A percentile compares a stretch with the other conserved stretches of the same genome.
These are phyloP conservation scores for Pichia sorboxylosa DNA, from an alignment of 1,139 yeast species.

Conservation along the genomic window DNA sequence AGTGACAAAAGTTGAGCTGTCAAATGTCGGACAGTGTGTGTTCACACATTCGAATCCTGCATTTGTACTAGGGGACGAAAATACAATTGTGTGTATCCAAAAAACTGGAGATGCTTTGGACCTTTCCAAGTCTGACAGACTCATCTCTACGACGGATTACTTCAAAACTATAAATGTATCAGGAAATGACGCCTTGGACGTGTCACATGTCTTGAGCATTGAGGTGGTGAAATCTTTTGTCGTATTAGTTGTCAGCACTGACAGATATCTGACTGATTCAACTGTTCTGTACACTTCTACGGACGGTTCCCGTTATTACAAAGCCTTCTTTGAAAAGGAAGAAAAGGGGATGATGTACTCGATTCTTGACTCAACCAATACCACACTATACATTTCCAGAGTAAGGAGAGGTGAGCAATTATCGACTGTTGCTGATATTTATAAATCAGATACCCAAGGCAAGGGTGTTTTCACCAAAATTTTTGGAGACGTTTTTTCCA, in stretches of 20 bases:
- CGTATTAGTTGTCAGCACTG: constrained; percentile 39
- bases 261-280: constrained; percentile 32
- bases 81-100: constrained; percentile 39
- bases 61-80: constrained; percentile 31
- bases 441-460: constrained; percentile 56
- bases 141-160: constrained; percentile 43
- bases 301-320: constrained; percentile 41
- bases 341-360: constrained; percentile 33
- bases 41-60: constrained; percentile 37
- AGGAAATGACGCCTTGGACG: constrained; percentile 15
- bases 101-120: constrained; percentile 34
- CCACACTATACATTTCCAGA: constrained; percentile 44
- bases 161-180: constrained; percentile 32
- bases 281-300: constrained; percentile 44
- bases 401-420: constrained; percentile 23
- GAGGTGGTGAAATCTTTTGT: constrained; percentile 41
- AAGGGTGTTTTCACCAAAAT: constrained; percentile 38
- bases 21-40: constrained; percentile 31
- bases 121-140: constrained; percentile 30
- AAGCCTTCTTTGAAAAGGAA: constrained; percentile 38
- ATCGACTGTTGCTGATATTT: constrained; percentile 29
- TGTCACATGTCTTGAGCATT: constrained; percentile 33
- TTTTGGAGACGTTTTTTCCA: constrained; percentile 33
- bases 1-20: constrained; percentile 28
- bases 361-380: constrained; percentile 44